Evolutionary conservation across 1,284 basidiomycete species (phyloP).

Genomic region (Cryptococcus jaspeensis): DNA sequence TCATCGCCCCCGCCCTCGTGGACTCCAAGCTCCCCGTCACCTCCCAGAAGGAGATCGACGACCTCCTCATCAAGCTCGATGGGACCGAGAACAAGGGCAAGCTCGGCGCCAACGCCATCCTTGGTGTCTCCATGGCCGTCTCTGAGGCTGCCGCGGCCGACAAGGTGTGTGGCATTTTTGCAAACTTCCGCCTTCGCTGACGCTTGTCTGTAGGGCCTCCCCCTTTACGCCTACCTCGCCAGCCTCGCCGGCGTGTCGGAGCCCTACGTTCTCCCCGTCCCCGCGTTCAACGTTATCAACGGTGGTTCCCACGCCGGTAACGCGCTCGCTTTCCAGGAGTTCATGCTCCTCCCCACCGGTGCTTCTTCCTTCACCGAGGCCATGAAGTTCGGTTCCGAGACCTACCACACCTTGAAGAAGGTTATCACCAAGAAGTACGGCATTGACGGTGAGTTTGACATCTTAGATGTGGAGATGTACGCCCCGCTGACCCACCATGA

Average conservation of each 20-base stretch:
- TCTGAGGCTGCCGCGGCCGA: slow-evolving; percentile 90
- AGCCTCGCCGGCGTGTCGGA: slow-evolving; percentile 90
- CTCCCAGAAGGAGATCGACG: slow-evolving; percentile 93
- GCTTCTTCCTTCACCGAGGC: slow-evolving; percentile 90
- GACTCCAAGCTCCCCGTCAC: slow-evolving; percentile 82
- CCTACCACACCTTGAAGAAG: slow-evolving; percentile 98
- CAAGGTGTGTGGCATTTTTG: slow-evolving; percentile 55
- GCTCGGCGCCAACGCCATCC: slow-evolving; percentile 98
- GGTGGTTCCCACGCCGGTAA: slow-evolving; percentile 99
- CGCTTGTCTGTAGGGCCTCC: slow-evolving; percentile 62
- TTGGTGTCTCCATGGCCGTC: slow-evolving; percentile 96
- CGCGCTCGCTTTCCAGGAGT: slow-evolving; percentile 99
- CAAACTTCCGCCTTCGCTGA: background rate
- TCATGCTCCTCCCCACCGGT: slow-evolving; percentile 98
- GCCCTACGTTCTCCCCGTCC: slow-evolving; percentile 86
- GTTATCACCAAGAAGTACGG: slow-evolving; percentile 99
- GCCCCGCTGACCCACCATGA: background rate
- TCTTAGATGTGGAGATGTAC: background rate
- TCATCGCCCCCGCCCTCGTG: slow-evolving; percentile 88
- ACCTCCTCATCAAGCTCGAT: slow-evolving; percentile 98
- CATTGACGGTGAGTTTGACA: slow-evolving; percentile 73
- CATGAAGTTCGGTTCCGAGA: slow-evolving; percentile 97
- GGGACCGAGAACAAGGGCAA: slow-evolving; percentile 99
- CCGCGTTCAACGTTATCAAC: slow-evolving; percentile 99
- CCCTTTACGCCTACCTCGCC: slow-evolving; percentile 95